Evolutionary conservation across 1,284 basidiomycete species (phyloP).

Genomic region (Coniophora puteana): DNA sequence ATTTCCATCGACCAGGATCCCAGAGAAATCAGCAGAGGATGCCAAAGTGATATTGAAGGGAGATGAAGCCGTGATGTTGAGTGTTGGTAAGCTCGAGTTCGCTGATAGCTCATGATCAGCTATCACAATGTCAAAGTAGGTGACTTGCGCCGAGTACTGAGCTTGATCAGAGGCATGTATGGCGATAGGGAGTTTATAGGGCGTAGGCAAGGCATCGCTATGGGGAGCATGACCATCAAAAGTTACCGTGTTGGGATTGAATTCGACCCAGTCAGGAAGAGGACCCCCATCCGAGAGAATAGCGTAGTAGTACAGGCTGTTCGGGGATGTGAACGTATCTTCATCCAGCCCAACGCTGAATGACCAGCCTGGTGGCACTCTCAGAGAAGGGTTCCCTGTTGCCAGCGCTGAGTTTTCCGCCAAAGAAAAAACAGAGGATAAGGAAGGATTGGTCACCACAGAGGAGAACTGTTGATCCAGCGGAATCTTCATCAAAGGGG

Average conservation of each 20-base stretch:
- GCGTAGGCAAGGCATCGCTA: constrained; percentile 32
- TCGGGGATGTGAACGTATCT: constrained; percentile 54
- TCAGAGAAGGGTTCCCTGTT: constrained; percentile 55
- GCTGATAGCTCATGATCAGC: constrained; percentile 63
- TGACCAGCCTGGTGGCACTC: constrained; percentile 83
- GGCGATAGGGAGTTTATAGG: constrained; percentile 44
- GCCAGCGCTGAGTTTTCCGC: constrained; percentile 52
- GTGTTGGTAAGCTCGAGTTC: constrained; percentile 45
- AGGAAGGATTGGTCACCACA: constrained; percentile 53
- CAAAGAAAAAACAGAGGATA: constrained; percentile 66
- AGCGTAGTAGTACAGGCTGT: constrained; percentile 64
- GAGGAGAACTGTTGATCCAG: constrained; percentile 59
- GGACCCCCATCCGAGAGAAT: constrained; percentile 61
- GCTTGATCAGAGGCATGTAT: constrained; percentile 65
- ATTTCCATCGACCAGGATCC: constrained; percentile 58
- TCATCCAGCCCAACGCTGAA: constrained; percentile 86
- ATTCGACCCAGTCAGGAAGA: constrained; percentile 77
- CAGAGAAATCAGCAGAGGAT: constrained; percentile 56
- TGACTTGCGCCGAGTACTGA: constrained; percentile 51
- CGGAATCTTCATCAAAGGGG: constrained; percentile 54
- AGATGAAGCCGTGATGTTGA: constrained; percentile 59
- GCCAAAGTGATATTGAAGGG: constrained; percentile 56
- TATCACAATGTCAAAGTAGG: constrained; percentile 56
- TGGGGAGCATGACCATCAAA: constrained; percentile 76
- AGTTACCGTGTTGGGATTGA: constrained; percentile 66